These are phyloP conservation scores for grape (Vitis vinifera) DNA, from an alignment of 164 flowering plant genomes.

Conservation along the genomic window DNA sequence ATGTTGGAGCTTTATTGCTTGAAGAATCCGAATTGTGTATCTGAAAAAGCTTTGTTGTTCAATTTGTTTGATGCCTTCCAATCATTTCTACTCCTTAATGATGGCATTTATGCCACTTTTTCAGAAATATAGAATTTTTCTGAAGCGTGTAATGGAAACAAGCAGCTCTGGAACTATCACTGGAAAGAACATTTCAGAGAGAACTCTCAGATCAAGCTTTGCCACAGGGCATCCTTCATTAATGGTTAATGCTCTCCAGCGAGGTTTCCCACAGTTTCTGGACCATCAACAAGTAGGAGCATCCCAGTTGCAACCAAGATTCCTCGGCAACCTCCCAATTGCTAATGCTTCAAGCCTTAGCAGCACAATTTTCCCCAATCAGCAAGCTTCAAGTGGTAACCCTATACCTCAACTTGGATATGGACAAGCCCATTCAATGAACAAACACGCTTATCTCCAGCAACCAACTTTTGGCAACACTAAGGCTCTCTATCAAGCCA, in stretches of 20 bases:
- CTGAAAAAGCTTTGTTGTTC: no score
- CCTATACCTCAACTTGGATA: background rate
- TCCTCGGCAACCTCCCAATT: background rate
- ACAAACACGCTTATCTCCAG: background rate
- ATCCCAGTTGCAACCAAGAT: conserved; percentile 2
- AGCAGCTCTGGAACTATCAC: background rate
- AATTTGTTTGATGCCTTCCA: no score
- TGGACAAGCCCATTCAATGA: background rate
- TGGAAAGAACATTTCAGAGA: conserved; percentile 3
- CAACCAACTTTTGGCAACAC: background rate
- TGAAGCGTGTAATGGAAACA: conserved; percentile 20
- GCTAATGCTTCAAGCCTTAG: background rate
- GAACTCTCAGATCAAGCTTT: conserved; percentile 17
- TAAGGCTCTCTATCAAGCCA: background rate
- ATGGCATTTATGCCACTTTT: background rate
- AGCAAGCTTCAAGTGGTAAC: background rate
- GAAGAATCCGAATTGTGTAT: no score
- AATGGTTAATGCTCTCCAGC: background rate
- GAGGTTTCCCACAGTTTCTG: background rate
- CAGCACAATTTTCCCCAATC: background rate
- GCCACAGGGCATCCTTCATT: conserved; percentile 11
- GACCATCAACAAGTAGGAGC: background rate
- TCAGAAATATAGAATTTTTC: conserved; percentile 39
- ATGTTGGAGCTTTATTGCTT: no score
- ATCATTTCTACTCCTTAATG: no score